These are phyloP conservation scores for Ceratorhiza oryzae-sativae DNA, from an alignment of 1,284 basidiomycete genomes.

Conservation along the genomic window DNA sequence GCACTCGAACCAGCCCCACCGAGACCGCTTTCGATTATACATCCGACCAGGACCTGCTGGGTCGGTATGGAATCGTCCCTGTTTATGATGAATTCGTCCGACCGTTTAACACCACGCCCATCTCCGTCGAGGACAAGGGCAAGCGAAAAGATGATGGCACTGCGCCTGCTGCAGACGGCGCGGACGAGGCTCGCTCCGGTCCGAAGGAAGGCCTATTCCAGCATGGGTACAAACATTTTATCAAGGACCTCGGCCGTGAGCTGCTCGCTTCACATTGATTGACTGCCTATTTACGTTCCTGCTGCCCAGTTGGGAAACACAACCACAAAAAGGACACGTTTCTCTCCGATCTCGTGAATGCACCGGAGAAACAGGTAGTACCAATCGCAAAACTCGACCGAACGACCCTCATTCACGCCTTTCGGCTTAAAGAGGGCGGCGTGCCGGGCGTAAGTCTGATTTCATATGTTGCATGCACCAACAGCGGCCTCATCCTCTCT, in stretches of 20 bases:
- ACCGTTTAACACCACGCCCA: constrained; percentile 36
- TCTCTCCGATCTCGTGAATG: constrained; percentile 15
- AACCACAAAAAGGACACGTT: constrained; percentile 37
- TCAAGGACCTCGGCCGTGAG: constrained; percentile 37
- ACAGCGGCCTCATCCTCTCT: constrained; percentile 8
- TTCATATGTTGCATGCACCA: neutral
- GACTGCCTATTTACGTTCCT: constrained; percentile 2
- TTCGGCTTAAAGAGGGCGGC: constrained; percentile 33
- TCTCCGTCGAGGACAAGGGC: constrained; percentile 30
- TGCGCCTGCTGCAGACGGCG: neutral
- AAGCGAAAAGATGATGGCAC: constrained; percentile 33
- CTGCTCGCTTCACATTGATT: neutral
- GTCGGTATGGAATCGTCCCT: constrained; percentile 39
- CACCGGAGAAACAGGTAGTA: constrained; percentile 26
- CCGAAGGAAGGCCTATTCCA: constrained; percentile 33
- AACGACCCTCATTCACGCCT: constrained; percentile 34
- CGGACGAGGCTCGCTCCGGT: constrained; percentile 15
- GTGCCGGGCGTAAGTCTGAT: constrained; percentile 32
- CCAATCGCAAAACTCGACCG: constrained; percentile 29
- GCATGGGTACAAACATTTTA: constrained; percentile 38
- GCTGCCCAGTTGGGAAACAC: constrained; percentile 20
- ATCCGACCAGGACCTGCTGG: constrained; percentile 41
- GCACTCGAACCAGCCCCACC: neutral
- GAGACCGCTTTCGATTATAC: constrained; percentile 38
- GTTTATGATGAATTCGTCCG: constrained; percentile 42